Evolutionary conservation across 164 flowering plant genomes (phyloP).

Genomic region (Stephania cephalantha): DNA sequence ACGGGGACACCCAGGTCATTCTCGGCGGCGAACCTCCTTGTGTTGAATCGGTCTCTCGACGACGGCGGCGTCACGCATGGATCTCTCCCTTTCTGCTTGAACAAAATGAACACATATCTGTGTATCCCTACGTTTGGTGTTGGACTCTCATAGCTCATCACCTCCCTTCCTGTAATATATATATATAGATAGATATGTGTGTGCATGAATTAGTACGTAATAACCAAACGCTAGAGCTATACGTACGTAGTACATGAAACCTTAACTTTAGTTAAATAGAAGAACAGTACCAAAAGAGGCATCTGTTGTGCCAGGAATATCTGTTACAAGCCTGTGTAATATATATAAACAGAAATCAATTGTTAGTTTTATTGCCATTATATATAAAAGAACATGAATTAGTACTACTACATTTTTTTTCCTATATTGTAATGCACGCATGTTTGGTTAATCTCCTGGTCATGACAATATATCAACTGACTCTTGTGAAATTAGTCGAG

Average conservation of each 20-base stretch:
- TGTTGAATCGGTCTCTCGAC: slow-evolving; percentile 63
- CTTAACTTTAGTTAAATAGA: background rate
- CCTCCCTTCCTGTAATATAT: slow-evolving; percentile 49
- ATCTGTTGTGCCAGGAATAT: slow-evolving; percentile 87
- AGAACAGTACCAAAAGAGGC: slow-evolving; percentile 51
- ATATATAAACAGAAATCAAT: background rate
- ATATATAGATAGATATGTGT: no score
- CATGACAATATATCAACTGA: no score
- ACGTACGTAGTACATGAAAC: background rate
- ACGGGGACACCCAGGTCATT: slow-evolving; percentile 73
- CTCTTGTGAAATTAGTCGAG: no score
- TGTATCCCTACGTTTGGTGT: slow-evolving; percentile 88
- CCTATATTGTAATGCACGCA: background rate
- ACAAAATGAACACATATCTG: slow-evolving; percentile 71
- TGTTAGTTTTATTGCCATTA: background rate
- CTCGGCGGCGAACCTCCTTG: slow-evolving; percentile 52
- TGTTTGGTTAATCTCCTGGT: background rate
- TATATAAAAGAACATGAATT: background rate
- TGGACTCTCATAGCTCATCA: slow-evolving; percentile 68
- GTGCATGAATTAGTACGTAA: background rate
- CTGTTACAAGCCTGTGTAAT: slow-evolving; percentile 63
- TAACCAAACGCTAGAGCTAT: background rate
- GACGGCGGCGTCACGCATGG: slow-evolving; percentile 33
- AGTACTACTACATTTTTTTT: background rate
- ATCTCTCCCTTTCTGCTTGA: slow-evolving; percentile 61